Conservation (phyloP, 2,329 filamentous ascomycete species). For the Pseudocercospora vitis region DNA sequence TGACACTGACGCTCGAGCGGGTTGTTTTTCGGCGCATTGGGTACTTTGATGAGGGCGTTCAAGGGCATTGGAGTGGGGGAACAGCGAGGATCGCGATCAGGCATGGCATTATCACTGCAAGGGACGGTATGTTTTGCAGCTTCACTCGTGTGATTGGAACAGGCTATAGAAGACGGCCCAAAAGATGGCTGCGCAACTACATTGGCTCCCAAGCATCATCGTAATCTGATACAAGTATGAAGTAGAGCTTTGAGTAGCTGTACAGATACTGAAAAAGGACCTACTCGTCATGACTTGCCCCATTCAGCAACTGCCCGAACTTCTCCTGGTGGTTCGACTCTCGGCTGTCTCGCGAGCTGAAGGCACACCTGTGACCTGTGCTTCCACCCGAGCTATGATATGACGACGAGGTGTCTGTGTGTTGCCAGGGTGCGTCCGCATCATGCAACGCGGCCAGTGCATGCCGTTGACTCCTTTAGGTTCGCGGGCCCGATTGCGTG, state of each 20-base stretch:
- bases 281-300: not conserved
- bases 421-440: not conserved
- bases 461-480: no score
- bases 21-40: no score
- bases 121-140: constrained; percentile 1
- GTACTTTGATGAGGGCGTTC: no score
- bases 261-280: not conserved
- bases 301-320: not conserved
- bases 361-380: not conserved
- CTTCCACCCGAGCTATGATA: not conserved
- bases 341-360: not conserved
- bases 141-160: not conserved
- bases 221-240: not conserved
- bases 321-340: constrained; percentile 4
- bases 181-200: not conserved
- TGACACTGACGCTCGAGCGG: not conserved
- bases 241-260: not conserved
- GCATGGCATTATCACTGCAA: constrained; percentile 8
- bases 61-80: constrained; percentile 4
- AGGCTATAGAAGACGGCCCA: not conserved
- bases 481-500: not conserved
- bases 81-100: constrained; percentile 8
- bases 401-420: not conserved
- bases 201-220: not conserved
- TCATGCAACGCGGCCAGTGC: not conserved